phyloP scores from a whole-genome alignment of 441 rosid genomes.

The Jatropha multifida region DNA sequence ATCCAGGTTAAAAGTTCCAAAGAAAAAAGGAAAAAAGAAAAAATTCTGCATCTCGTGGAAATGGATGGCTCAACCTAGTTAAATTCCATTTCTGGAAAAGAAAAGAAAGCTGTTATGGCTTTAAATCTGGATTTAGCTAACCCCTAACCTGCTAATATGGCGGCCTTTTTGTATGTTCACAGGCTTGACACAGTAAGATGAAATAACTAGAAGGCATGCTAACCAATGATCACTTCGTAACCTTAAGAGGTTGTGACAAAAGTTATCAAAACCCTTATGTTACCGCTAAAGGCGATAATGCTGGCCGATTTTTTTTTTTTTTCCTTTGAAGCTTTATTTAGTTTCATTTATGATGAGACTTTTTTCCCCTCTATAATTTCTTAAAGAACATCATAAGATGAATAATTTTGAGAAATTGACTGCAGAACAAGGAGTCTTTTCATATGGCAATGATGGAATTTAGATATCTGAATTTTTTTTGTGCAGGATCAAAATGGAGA shows the following conservation, averaged over 20 bases:
- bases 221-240: no score
- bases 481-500: slow-evolving; percentile 75
- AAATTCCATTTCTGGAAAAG: no score
- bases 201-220: neutral
- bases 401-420: no score
- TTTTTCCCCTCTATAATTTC: neutral
- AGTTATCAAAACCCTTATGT: neutral
- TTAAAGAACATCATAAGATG: neutral
- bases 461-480: slow-evolving; percentile 25
- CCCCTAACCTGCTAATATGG: neutral
- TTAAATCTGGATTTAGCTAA: neutral
- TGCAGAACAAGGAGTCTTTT: neutral
- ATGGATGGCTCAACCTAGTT: neutral
- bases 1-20: neutral
- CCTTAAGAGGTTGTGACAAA: neutral
- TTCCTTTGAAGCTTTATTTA: neutral
- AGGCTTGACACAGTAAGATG: neutral
- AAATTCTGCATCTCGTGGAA: neutral
- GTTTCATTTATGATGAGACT: neutral
- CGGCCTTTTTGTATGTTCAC: neutral
- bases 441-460: slow-evolving; percentile 8
- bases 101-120: no score
- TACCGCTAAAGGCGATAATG: neutral
- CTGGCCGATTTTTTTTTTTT: neutral
- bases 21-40: no score